Evolutionary conservation across 1,284 basidiomycete species (phyloP).

Genomic region (Tetrapyrgos nigripes): DNA sequence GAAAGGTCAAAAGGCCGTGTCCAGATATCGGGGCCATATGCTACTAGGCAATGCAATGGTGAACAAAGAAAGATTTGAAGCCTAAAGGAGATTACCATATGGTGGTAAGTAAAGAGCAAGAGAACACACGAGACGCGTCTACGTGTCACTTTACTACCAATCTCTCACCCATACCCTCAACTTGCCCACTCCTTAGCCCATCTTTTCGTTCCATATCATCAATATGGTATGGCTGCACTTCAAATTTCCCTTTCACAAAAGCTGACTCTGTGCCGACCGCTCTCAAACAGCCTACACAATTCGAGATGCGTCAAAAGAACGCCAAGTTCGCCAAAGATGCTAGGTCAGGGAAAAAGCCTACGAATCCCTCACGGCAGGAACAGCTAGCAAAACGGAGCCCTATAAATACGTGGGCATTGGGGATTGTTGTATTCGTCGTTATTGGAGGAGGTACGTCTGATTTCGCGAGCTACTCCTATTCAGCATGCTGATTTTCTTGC

Average conservation of each 20-base stretch:
- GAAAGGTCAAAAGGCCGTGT: no score
- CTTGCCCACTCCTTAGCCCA: neutral
- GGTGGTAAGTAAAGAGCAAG: no score
- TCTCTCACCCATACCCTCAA: neutral
- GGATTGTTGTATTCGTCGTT: conserved; percentile 72
- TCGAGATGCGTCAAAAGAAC: conserved; percentile 81
- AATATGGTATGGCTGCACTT: neutral
- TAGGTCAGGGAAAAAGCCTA: conserved; percentile 74
- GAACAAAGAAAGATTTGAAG: no score
- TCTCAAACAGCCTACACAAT: conserved; percentile 63
- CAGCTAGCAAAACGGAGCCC: conserved; percentile 73
- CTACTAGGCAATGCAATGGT: no score
- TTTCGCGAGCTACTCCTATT: conserved; percentile 18
- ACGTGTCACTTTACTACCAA: neutral
- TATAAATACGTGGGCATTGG: conserved; percentile 73
- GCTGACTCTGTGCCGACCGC: neutral
- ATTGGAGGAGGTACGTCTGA: conserved; percentile 79
- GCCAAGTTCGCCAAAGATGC: conserved; percentile 77
- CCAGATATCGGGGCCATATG: no score
- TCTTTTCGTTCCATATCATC: neutral
- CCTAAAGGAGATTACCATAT: no score
- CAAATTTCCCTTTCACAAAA: neutral
- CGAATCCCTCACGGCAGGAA: conserved; percentile 74
- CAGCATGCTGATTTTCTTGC: conserved; percentile 15
- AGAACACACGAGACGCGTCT: neutral